A percentile compares a stretch with the other conserved stretches of the same genome.
Evolutionary conservation across 192 early-diverging fungal genomes (phyloP).

Genomic region (Coemansia sp.): DNA sequence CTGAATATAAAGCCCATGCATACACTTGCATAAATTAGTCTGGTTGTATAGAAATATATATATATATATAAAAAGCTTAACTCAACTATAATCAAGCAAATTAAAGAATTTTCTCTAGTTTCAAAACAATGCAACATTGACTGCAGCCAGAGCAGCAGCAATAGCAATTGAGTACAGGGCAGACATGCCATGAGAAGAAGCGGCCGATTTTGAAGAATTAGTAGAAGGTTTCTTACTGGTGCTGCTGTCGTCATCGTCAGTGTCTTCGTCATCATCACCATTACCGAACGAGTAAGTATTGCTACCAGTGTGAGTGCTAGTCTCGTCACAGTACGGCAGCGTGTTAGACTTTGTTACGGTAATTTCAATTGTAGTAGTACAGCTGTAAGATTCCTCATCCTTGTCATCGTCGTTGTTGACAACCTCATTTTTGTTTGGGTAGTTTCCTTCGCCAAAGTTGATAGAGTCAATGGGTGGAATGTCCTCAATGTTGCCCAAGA

Average conservation of each 20-base stretch:
- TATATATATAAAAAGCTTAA: neutral
- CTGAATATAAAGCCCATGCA: too few species aligned
- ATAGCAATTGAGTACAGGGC: neutral
- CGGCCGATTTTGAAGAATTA: neutral
- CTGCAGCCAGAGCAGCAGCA: slow-evolving; percentile 7
- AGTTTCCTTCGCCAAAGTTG: neutral
- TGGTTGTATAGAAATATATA: too few species aligned
- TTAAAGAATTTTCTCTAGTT: neutral
- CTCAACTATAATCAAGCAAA: neutral
- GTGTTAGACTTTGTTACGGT: neutral
- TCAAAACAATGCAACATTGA: slow-evolving; percentile 4
- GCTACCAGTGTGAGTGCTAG: neutral
- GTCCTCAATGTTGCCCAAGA: neutral
- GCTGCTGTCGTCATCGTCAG: neutral
- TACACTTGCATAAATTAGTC: too few species aligned
- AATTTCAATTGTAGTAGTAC: neutral
- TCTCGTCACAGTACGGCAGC: slow-evolving; percentile 9
- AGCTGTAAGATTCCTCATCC: neutral
- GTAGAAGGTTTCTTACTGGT: neutral
- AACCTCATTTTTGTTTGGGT: neutral
- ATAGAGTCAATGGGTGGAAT: neutral
- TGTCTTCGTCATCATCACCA: neutral
- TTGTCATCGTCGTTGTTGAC: neutral
- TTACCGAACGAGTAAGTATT: neutral
- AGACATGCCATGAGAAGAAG: neutral